A percentile compares a stretch with the other conserved stretches of the same genome.
phyloP scores from a whole-genome alignment of 257 asterid species.

The Mitragyna speciosa region DNA sequence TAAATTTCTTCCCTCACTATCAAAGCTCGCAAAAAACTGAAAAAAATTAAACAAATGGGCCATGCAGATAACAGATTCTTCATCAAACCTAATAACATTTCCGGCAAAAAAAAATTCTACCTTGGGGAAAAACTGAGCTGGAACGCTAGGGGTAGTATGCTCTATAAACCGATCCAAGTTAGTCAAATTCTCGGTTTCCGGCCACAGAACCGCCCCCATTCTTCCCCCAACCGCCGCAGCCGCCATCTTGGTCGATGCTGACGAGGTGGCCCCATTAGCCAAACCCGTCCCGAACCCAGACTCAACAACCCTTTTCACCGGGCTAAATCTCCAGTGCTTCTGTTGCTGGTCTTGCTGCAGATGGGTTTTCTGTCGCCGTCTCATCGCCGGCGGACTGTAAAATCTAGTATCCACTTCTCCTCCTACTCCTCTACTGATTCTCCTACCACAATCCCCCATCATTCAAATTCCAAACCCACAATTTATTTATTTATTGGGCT shows the following conservation, averaged over 20 bases:
- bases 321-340: conserved; percentile 32
- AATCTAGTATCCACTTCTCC: no score
- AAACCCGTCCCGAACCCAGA: conserved; percentile 26
- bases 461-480: conserved; percentile 14
- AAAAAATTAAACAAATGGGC: background rate
- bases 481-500: background rate
- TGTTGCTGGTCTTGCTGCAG: conserved; percentile 35
- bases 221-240: background rate
- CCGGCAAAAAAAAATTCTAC: conserved; percentile 28
- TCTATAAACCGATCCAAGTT: conserved; percentile 84
- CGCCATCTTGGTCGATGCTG: conserved; percentile 18
- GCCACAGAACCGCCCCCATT: conserved; percentile 10
- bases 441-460: conserved; percentile 35
- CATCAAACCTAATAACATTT: background rate
- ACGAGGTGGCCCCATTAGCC: conserved; percentile 25
- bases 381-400: conserved; percentile 88
- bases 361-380: conserved; percentile 48
- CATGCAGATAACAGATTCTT: background rate
- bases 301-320: conserved; percentile 9
- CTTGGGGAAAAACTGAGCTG: conserved; percentile 70
- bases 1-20: background rate
- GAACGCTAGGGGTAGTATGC: conserved; percentile 74
- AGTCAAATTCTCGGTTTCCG: conserved; percentile 25
- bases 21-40: background rate
- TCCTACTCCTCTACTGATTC: conserved; percentile 53